Conservation (phyloP, 2,329 filamentous ascomycete species). For the Trichoderma sp. region DNA sequence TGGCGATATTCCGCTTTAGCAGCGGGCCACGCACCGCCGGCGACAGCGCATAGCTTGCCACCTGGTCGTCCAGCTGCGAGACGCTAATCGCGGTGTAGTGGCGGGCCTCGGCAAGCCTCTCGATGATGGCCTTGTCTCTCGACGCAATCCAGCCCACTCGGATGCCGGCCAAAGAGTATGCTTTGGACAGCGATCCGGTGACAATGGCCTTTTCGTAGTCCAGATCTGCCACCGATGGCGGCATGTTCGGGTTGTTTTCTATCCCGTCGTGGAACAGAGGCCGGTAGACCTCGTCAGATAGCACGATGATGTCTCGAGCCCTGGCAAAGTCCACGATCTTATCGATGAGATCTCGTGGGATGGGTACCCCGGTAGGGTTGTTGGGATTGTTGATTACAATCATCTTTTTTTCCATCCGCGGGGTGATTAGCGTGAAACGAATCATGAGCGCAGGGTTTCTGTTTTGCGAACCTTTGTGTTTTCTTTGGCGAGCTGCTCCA, state of each 20-base stretch:
- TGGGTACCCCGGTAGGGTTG: conserved; percentile 76
- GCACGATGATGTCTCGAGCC: conserved; percentile 63
- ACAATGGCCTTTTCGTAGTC: conserved; percentile 71
- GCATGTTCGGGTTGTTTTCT: conserved; percentile 44
- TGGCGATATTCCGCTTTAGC: conserved; percentile 56
- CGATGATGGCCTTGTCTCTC: conserved; percentile 61
- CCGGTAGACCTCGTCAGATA: conserved; percentile 81
- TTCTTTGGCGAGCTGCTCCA: conserved; percentile 63
- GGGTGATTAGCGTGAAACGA: conserved; percentile 53
- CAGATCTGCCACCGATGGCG: conserved; percentile 66
- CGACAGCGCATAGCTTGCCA: conserved; percentile 74
- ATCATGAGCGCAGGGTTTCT: not conserved
- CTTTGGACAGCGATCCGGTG: conserved; percentile 83
- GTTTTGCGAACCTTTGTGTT: conserved; percentile 65
- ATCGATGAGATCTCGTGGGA: conserved; percentile 62
- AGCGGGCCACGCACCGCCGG: conserved; percentile 43
- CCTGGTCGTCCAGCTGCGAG: conserved; percentile 76
- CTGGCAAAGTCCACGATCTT: conserved; percentile 65
- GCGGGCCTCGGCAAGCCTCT: conserved; percentile 63
- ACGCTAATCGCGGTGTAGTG: conserved; percentile 89
- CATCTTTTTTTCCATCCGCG: conserved; percentile 49
- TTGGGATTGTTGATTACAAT: conserved; percentile 71
- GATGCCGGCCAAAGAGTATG: conserved; percentile 79
- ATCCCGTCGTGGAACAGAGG: conserved; percentile 71
- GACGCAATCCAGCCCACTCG: conserved; percentile 82